Percentiles rank a stretch among this genome's conserved stretches.
Conservation (phyloP, 2,329 filamentous ascomycete species). For the Claviceps sp. region DNA sequence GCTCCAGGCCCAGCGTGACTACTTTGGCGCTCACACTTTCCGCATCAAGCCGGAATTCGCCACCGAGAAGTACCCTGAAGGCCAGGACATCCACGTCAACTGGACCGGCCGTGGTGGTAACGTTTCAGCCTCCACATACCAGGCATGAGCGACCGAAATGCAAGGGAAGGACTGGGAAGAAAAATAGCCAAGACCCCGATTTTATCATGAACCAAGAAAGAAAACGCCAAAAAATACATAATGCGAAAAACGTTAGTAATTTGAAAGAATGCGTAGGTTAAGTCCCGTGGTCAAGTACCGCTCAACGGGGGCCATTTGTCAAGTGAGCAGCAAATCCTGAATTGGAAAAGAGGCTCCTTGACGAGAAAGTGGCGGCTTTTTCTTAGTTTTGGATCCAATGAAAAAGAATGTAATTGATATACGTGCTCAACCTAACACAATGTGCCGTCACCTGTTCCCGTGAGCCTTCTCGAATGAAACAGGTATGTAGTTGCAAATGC, state of each 20-base stretch:
- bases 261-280: neutral
- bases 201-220: neutral
- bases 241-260: neutral
- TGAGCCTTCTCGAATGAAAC: neutral
- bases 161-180: neutral
- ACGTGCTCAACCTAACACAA: neutral
- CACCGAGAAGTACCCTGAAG: constrained; percentile 66
- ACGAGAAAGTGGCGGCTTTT: neutral
- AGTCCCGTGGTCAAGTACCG: neutral
- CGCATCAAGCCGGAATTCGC: constrained; percentile 70
- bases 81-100: constrained; percentile 95
- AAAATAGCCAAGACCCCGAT: neutral
- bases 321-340: neutral
- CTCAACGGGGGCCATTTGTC: neutral
- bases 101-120: constrained; percentile 98
- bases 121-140: constrained; percentile 93
- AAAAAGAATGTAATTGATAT: neutral
- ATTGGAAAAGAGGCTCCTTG: neutral
- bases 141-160: constrained; percentile 50
- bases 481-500: no score
- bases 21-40: constrained; percentile 95
- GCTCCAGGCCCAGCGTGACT: constrained; percentile 96
- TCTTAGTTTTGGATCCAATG: neutral
- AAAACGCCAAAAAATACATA: neutral
- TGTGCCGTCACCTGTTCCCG: neutral